Evolutionary conservation across 192 early-diverging fungal species (phyloP), one percentile per base, ranked within the genome.

Genomic region (Dispira parvispora): DNA sequence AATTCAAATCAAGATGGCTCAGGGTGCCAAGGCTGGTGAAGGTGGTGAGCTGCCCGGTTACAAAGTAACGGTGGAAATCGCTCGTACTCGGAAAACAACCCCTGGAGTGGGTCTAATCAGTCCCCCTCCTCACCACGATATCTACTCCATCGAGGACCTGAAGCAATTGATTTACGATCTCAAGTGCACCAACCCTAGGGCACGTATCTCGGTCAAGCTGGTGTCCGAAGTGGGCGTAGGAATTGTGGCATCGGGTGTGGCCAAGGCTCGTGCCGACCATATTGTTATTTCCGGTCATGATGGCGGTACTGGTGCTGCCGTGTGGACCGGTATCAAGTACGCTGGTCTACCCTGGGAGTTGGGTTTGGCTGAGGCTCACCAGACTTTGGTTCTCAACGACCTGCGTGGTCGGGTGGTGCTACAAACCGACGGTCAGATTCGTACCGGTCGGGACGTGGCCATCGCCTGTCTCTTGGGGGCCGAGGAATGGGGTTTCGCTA

Each of bases 1-100:
- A 76, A 80, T 98, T 23, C 96, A 98, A 69, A 98, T 98, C 82
- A 98, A 98, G 81, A 90, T 98, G 86, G 96, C 96, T 8, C 96
- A 98, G 73, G 96, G 96, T 62, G 96, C 96, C 52, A 98, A 96
- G 76, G 91, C 96, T 18, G 96, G 96, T 54, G 93, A 98, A 77
- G 93, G 96, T 65, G 96, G 94, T 75, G 85, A 91, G 76, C 71
- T 81, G 61, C 76, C 78, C 28, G 85, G 87, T 21, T 69, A 69
- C 61, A 88, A 89, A 63, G 87, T 89, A n/a, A 86, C 82, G 0
- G 69, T 78, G 11, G 81, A 82, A 16, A 91, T 89, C 63, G 88
- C 88, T 13, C 80, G 78, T 58, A 98, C 95, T 25, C 80, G 95
- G 60, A 92, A 98, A 66, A 89, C 92, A 11, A 95, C 91, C 14